Evolutionary conservation across 2,329 filamentous ascomycete genomes (phyloP).

Genomic region (Neurospora sp.): DNA sequence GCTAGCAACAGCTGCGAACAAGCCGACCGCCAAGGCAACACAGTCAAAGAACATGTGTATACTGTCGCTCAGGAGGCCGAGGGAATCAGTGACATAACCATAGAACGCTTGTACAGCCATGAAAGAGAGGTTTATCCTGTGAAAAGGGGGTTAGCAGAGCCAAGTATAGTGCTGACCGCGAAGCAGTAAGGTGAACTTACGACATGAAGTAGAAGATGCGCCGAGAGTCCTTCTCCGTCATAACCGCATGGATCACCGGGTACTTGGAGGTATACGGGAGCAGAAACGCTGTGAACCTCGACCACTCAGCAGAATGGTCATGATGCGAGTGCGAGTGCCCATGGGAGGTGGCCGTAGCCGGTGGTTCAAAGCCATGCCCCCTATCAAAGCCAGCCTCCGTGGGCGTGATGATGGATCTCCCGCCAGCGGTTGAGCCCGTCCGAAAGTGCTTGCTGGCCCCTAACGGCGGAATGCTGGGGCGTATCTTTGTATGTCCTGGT

Average conservation of each 20-base stretch:
- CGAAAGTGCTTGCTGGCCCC: constrained; percentile 31
- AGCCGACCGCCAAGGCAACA: constrained; percentile 77
- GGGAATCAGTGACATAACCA: constrained; percentile 83
- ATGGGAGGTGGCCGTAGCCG: constrained; percentile 10
- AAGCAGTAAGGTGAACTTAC: constrained; percentile 39
- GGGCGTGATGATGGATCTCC: constrained; percentile 29
- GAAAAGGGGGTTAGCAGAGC: constrained; percentile 3
- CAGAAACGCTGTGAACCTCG: constrained; percentile 61
- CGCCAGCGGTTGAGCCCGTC: constrained; percentile 30
- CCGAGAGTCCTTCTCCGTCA: constrained; percentile 85
- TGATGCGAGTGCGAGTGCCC: constrained; percentile 8
- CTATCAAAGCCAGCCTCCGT: constrained; percentile 20
- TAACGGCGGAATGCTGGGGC: constrained; percentile 25
- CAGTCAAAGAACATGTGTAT: constrained; percentile 99
- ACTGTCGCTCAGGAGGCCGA: constrained; percentile 92
- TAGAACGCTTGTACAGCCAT: constrained; percentile 95
- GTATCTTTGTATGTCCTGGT: constrained; percentile 16
- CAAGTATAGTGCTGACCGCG: background rate
- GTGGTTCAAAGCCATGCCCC: constrained; percentile 21
- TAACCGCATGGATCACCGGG: constrained; percentile 74
- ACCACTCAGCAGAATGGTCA: constrained; percentile 40
- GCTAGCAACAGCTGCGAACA: constrained; percentile 87
- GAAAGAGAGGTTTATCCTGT: constrained; percentile 82
- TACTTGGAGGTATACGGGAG: constrained; percentile 60
- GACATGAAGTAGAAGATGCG: constrained; percentile 96